phyloP scores from a whole-genome alignment of 805 yeast genomes.

The Ogataea nakhonphanomensis region DNA sequence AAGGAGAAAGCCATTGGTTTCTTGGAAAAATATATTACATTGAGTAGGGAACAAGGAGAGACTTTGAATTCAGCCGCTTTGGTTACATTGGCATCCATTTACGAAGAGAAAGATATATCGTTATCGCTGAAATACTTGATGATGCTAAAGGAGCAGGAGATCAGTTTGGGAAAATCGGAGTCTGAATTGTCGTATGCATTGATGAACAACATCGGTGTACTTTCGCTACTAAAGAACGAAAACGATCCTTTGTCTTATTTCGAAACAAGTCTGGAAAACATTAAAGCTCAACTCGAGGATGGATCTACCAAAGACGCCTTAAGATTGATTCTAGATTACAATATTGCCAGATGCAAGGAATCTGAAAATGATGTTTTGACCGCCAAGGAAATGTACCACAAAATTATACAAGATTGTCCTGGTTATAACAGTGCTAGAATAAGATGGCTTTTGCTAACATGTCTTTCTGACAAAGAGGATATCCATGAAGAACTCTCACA shows the following conservation, averaged over 20 bases:
- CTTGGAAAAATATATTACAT: slow-evolving; percentile 67
- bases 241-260: slow-evolving; percentile 54
- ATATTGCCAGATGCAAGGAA: slow-evolving; percentile 67
- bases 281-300: slow-evolving; percentile 24
- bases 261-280: slow-evolving; percentile 38
- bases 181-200: slow-evolving; percentile 56
- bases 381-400: slow-evolving; percentile 44
- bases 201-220: slow-evolving; percentile 81
- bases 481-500: slow-evolving; percentile 52
- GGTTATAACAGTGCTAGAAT: slow-evolving; percentile 71
- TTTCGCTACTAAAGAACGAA: slow-evolving; percentile 56
- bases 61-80: slow-evolving; percentile 62
- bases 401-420: slow-evolving; percentile 59
- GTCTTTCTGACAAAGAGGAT: slow-evolving; percentile 46
- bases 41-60: slow-evolving; percentile 57
- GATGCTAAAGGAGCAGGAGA: slow-evolving; percentile 45
- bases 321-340: slow-evolving; percentile 54
- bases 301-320: slow-evolving; percentile 24
- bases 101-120: slow-evolving; percentile 63
- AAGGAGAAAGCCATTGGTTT: slow-evolving; percentile 53
- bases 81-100: slow-evolving; percentile 62
- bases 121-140: slow-evolving; percentile 60
- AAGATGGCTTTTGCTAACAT: slow-evolving; percentile 61
- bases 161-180: slow-evolving; percentile 32
- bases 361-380: slow-evolving; percentile 29